Evolutionary conservation across 345 rosid genomes (phyloP).

Genomic region (Lagerstroemia speciosa): DNA sequence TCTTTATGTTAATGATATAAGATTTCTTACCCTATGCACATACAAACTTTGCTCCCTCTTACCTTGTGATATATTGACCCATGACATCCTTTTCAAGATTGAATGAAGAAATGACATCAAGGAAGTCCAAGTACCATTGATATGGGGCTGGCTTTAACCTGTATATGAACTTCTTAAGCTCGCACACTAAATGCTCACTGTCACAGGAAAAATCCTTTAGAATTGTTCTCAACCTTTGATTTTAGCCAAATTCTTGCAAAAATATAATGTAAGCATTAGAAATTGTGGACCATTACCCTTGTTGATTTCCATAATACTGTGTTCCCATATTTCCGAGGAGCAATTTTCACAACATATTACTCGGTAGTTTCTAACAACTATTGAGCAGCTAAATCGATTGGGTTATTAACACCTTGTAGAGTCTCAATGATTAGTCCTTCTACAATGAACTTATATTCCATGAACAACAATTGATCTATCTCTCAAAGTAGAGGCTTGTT

Average conservation of each 20-base stretch:
- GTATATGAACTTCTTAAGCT: not conserved
- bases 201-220: not conserved
- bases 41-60: not conserved
- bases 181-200: not conserved
- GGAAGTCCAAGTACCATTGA: no score
- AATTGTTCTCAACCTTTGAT: not conserved
- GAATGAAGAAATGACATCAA: not conserved
- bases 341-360: not conserved
- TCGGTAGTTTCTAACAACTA: not conserved
- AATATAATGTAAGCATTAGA: not conserved
- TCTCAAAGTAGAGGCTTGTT: not conserved
- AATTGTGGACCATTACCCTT: not conserved
- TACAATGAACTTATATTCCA: no score
- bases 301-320: not conserved
- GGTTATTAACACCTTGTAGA: not conserved
- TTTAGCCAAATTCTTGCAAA: not conserved
- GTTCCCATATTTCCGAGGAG: not conserved
- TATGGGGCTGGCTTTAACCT: no score
- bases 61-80: not conserved
- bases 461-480: not conserved
- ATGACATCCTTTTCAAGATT: not conserved
- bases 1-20: slow-evolving; percentile 4
- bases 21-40: not conserved
- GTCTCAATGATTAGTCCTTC: not conserved
- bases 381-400: not conserved